These are phyloP conservation scores for Amyloporia xantha DNA, from an alignment of 768 basidiomycete species.

Conservation along the genomic window DNA sequence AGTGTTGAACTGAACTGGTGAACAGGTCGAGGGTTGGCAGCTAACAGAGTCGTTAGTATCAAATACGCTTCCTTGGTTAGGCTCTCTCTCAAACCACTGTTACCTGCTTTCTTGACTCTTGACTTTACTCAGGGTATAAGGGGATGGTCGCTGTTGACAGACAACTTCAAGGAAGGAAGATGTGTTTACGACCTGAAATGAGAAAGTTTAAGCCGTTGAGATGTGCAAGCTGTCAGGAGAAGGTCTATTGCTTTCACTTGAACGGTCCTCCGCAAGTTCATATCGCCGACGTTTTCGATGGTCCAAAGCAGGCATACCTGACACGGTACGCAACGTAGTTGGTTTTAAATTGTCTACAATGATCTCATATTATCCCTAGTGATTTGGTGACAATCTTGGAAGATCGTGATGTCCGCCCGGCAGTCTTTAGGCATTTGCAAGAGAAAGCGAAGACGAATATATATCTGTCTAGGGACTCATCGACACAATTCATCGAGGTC, in stretches of 20 bases:
- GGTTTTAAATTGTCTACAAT: not conserved
- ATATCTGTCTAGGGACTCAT: conserved; percentile 52
- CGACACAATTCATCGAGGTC: conserved; percentile 39
- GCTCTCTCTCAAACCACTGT: not conserved
- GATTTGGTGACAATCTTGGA: conserved; percentile 75
- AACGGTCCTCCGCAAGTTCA: conserved; percentile 51
- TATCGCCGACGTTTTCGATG: conserved; percentile 56
- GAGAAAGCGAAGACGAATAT: conserved; percentile 47
- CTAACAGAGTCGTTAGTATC: conserved; percentile 55
- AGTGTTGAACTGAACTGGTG: too few species aligned
- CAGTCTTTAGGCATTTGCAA: conserved; percentile 58
- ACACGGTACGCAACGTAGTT: conserved; percentile 46
- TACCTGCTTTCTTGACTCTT: not conserved
- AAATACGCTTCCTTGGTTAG: conserved; percentile 69
- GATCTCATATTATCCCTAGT: conserved; percentile 28
- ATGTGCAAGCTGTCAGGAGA: conserved; percentile 19
- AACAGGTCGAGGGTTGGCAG: not conserved
- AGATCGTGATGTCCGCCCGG: conserved; percentile 53
- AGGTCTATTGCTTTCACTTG: not conserved
- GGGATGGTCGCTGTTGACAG: conserved; percentile 70
- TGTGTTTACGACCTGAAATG: conserved; percentile 70
- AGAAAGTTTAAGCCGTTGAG: conserved; percentile 53
- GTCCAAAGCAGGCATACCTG: conserved; percentile 57
- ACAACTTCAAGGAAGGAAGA: conserved; percentile 45
- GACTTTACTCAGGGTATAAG: conserved; percentile 55